A percentile compares a stretch with the other conserved stretches of the same genome.
Evolutionary conservation across 2,329 filamentous ascomycete species (phyloP).

Genomic region (Zasmidium angulare): DNA sequence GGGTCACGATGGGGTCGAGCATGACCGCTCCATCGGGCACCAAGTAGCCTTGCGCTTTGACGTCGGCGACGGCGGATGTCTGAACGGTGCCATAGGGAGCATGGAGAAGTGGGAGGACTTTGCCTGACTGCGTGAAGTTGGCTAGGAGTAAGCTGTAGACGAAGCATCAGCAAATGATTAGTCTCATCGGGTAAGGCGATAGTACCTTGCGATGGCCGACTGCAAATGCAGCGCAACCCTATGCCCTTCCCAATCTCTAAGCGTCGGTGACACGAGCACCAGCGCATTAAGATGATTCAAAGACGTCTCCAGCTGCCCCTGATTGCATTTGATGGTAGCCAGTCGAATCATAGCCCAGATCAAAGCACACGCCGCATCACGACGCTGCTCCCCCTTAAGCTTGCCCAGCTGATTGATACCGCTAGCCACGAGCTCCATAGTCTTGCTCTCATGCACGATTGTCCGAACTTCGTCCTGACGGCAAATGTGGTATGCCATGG

Average conservation of each 20-base stretch:
- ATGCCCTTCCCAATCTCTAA: conserved; percentile 13
- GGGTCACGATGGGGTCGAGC: conserved; percentile 6
- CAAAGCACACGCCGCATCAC: conserved; percentile 8
- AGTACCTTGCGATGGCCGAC: conserved; percentile 10
- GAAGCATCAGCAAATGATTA: no score
- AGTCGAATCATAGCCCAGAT: conserved; percentile 20
- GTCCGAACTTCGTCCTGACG: conserved; percentile 12
- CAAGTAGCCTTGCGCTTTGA: conserved; percentile 10
- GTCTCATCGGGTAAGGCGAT: no score
- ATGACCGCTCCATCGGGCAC: conserved; percentile 11
- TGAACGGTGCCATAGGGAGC: conserved; percentile 12
- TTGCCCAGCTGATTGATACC: conserved; percentile 5
- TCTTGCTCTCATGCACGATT: conserved; percentile 13
- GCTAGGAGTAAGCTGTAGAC: conserved; percentile 14
- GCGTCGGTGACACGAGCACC: conserved; percentile 11
- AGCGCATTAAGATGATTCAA: conserved; percentile 19
- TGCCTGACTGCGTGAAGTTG: conserved; percentile 11
- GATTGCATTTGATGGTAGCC: conserved; percentile 17
- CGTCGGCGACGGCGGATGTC: conserved; percentile 13
- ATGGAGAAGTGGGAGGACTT: conserved; percentile 12
- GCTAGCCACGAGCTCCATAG: conserved; percentile 13
- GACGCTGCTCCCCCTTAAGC: background rate
- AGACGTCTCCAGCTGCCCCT: conserved; percentile 17
- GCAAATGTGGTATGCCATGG: conserved; percentile 19
- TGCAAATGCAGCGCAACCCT: conserved; percentile 15